phyloP scores from a whole-genome alignment of 208 protist species.

The Angomonas ambiguus region DNA sequence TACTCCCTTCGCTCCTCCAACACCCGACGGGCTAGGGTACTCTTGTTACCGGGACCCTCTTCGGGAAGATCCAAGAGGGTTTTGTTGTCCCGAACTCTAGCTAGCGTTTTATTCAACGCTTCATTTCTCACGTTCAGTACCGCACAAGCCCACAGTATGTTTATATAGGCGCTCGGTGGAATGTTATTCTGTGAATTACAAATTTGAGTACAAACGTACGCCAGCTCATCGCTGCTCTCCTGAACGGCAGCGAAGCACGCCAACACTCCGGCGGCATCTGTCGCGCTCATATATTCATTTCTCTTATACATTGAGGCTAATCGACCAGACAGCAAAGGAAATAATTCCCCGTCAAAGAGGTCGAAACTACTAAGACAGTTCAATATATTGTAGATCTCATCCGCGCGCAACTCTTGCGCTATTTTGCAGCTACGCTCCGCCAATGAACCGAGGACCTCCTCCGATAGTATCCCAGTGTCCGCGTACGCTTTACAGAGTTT shows the following conservation, averaged over 20 bases:
- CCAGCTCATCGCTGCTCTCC: slow-evolving; percentile 82
- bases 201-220: slow-evolving; percentile 63
- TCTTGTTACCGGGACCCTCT: background rate
- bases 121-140: slow-evolving; percentile 81
- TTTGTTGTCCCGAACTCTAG: slow-evolving; percentile 27
- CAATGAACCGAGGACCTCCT: slow-evolving; percentile 83
- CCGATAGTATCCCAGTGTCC: slow-evolving; percentile 50
- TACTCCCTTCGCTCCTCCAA: slow-evolving; percentile 38
- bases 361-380: slow-evolving; percentile 80
- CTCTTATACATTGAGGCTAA: slow-evolving; percentile 52
- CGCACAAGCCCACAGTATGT: slow-evolving; percentile 72
- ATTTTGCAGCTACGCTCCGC: slow-evolving; percentile 84
- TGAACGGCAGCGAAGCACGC: slow-evolving; percentile 87
- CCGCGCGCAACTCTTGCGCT: slow-evolving; percentile 60
- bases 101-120: slow-evolving; percentile 63
- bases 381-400: slow-evolving; percentile 67
- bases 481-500: slow-evolving; percentile 72
- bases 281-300: slow-evolving; percentile 46
- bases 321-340: slow-evolving; percentile 80
- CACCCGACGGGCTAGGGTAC: background rate
- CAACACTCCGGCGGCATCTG: slow-evolving; percentile 65
- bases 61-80: slow-evolving; percentile 21
- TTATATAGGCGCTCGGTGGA: slow-evolving; percentile 33
- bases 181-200: slow-evolving; percentile 49
- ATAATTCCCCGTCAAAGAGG: slow-evolving; percentile 87